Base-by-base conservation (phyloP, 208 protist genomes). In the Leishmania aethiopica region DNA sequence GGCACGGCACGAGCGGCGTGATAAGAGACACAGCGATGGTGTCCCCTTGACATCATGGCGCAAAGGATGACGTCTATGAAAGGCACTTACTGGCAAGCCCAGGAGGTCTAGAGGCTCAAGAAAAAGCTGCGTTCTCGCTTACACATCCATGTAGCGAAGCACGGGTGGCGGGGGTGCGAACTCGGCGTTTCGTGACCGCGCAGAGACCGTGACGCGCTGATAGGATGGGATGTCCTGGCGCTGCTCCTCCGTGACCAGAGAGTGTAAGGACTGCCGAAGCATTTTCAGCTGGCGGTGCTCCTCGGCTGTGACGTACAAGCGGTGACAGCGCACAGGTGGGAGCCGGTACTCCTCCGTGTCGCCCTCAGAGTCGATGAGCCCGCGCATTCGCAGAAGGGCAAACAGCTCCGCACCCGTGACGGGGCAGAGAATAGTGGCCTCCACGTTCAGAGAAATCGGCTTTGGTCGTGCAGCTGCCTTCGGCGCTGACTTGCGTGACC, bases 371-470 rank as follows among this genome's bases (percentile, higher is more conserved):
- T 89, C 86, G n/a, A 97, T 90, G 15, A 95, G 79, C 0, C 93
- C 89, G 7, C 94, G 92, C 81, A 96, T 82, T 28, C 94, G 89
- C 51, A 97, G 80, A 1, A 97, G 73, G 0, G 92, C 93, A 72
- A 97, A 89, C 1, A 97, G 71, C 84, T 97, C 94, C 0, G 93
- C 90, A 0, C 92, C 93, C 0, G 89, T 93, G 25, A 97, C 82
- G 6, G 83, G 62, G 55, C 89, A 89, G 2, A 94, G 78, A 22
- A 91, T 75, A 17, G 82, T 93, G 32, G 86, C 84, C 45, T 93
- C 84, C 1, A 87, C 75, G 71, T 82, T 82, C 67, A 90, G 76
- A 47, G 86, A 84, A n/a, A 81, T 80, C 13, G 82, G 82, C 55
- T 74, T 79, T 7, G 60, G 19, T 4, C 77, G 75, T 37, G 67